These are phyloP conservation scores for Colletotrichum sansevieriae DNA, from an alignment of 2,329 filamentous ascomycete species.

Conservation along the genomic window DNA sequence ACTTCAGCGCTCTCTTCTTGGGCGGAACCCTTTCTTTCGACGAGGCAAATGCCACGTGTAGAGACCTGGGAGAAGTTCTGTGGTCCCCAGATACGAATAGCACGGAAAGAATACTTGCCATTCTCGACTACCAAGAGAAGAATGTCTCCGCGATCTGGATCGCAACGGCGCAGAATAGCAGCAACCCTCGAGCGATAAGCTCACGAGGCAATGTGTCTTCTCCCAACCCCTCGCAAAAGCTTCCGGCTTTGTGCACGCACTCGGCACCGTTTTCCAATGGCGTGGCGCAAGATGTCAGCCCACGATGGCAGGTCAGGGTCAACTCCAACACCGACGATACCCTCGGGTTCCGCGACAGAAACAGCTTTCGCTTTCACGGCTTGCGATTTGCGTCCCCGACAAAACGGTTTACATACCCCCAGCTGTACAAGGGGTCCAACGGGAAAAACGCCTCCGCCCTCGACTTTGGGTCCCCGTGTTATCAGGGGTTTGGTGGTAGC, in stretches of 20 bases:
- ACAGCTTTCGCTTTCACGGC: slow-evolving; percentile 63
- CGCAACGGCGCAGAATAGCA: slow-evolving; percentile 43
- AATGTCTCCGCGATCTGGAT: slow-evolving; percentile 54
- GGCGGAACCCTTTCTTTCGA: slow-evolving; percentile 45
- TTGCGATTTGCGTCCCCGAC: slow-evolving; percentile 56
- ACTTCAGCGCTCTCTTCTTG: slow-evolving; percentile 53
- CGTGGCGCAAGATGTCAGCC: slow-evolving; percentile 48
- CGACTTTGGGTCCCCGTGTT: slow-evolving; percentile 51
- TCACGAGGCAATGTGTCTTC: slow-evolving; percentile 45
- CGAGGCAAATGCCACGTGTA: slow-evolving; percentile 50
- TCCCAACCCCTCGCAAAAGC: slow-evolving; percentile 35
- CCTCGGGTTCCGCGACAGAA: slow-evolving; percentile 58
- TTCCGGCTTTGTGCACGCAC: slow-evolving; percentile 58
- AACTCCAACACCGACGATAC: slow-evolving; percentile 55
- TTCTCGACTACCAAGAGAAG: slow-evolving; percentile 51
- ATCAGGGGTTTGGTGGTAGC: slow-evolving; percentile 50
- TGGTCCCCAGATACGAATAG: slow-evolving; percentile 50
- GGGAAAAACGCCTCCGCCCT: slow-evolving; percentile 47
- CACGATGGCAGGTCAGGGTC: slow-evolving; percentile 54
- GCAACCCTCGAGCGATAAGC: slow-evolving; percentile 46
- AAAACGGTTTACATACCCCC: slow-evolving; percentile 55
- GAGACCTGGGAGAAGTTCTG: slow-evolving; percentile 55
- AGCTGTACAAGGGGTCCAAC: slow-evolving; percentile 49
- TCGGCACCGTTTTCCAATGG: slow-evolving; percentile 56
- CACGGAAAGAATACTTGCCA: slow-evolving; percentile 52